Percentiles rank a stretch among this genome's conserved stretches.
Conservation (phyloP, 345 rosid species). For the Fremontodendron californicum region DNA sequence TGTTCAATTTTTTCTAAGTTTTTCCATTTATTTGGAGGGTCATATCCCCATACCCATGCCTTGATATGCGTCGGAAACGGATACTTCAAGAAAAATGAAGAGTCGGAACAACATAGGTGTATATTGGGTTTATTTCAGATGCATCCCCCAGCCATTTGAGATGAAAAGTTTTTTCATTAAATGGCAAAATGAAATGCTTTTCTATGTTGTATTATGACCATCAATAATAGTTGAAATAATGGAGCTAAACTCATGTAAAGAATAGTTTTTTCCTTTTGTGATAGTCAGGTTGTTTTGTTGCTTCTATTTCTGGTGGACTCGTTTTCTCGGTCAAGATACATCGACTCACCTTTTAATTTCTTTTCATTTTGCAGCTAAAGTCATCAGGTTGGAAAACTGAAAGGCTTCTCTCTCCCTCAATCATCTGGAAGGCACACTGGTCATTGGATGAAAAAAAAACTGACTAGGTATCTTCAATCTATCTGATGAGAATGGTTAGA, state of each 20-base stretch:
- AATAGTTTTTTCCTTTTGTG: too few species aligned
- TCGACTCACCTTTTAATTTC: not conserved
- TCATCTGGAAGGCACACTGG: slow-evolving; percentile 86
- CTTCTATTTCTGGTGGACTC: not conserved
- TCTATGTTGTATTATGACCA: not conserved
- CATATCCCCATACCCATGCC: too few species aligned
- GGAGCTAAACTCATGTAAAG: too few species aligned
- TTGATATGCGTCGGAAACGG: too few species aligned
- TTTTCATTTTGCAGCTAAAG: slow-evolving; percentile 45
- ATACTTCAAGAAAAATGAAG: too few species aligned
- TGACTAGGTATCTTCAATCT: slow-evolving; percentile 33
- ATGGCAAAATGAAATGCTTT: not conserved
- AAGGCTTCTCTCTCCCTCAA: slow-evolving; percentile 70
- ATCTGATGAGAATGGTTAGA: not conserved
- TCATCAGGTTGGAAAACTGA: slow-evolving; percentile 79
- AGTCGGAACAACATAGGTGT: too few species aligned
- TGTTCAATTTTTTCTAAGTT: not conserved
- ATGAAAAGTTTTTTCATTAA: not conserved
- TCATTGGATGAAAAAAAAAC: slow-evolving; percentile 46
- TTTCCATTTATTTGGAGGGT: too few species aligned
- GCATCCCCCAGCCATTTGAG: not conserved
- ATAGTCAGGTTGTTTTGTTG: not conserved
- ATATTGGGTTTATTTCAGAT: not conserved
- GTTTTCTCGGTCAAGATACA: not conserved
- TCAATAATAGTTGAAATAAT: too few species aligned